Evolutionary conservation across 148 eudicot genomes (phyloP).

Genomic region (Hydrangea macrophylla): DNA sequence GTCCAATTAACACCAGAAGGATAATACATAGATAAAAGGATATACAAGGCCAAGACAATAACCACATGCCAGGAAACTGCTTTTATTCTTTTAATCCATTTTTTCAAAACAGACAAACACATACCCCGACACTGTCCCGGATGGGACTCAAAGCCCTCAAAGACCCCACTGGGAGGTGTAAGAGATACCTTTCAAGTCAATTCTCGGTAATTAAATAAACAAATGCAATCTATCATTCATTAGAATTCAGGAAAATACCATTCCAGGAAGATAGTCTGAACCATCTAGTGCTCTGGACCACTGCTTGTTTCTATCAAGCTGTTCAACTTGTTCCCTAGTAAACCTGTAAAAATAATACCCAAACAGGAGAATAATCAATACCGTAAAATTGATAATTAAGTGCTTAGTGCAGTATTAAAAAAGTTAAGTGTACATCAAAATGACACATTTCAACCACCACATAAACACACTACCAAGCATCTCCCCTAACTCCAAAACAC

Average conservation of each 20-base stretch:
- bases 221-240: neutral
- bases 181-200: too few species aligned
- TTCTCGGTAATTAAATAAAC: too few species aligned
- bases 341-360: conserved; percentile 39
- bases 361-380: conserved; percentile 10
- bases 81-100: too few species aligned
- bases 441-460: too few species aligned
- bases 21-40: neutral
- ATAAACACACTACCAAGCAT: too few species aligned
- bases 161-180: too few species aligned
- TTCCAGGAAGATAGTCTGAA: conserved; percentile 95
- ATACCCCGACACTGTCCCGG: too few species aligned
- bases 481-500: too few species aligned
- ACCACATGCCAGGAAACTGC: neutral
- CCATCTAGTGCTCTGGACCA: conserved; percentile 99
- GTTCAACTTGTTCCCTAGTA: conserved; percentile 57
- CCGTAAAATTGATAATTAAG: neutral
- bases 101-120: too few species aligned
- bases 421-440: neutral
- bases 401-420: neutral
- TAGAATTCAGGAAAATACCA: conserved; percentile 40
- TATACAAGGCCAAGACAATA: neutral
- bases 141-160: too few species aligned
- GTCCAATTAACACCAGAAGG: neutral
- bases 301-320: conserved; percentile 66